A percentile compares a stretch with the other conserved stretches of the same genome.
phyloP scores from a whole-genome alignment of 1,284 basidiomycete species.

The Ceratobasidium sp. region DNA sequence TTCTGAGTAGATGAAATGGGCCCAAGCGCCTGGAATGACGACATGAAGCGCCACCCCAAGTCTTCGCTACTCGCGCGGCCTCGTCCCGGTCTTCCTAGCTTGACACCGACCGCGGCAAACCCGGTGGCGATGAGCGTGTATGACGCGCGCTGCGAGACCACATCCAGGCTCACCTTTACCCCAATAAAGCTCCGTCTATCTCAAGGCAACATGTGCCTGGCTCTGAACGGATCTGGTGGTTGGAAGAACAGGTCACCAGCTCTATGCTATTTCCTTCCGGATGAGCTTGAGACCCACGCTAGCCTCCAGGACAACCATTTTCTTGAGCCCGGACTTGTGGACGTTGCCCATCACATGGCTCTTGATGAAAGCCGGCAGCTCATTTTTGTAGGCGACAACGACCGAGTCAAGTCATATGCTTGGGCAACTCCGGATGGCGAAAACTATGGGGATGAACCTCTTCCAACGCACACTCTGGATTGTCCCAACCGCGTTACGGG shows the following conservation, averaged over 20 bases:
- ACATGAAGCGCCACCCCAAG: slow-evolving; percentile 15
- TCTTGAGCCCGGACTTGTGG: slow-evolving; percentile 7
- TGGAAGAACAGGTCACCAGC: background rate
- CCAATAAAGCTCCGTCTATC: slow-evolving; percentile 4
- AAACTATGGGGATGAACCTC: background rate
- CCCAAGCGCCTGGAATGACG: background rate
- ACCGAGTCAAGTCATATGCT: slow-evolving; percentile 17
- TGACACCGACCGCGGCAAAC: slow-evolving; percentile 10
- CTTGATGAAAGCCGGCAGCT: slow-evolving; percentile 16
- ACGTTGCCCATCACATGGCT: slow-evolving; percentile 2
- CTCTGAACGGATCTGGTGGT: background rate
- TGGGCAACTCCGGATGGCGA: slow-evolving; percentile 6
- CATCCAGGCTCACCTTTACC: background rate
- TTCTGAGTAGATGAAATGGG: background rate
- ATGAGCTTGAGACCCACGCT: background rate
- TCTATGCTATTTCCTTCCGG: slow-evolving; percentile 13
- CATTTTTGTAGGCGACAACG: slow-evolving; percentile 23
- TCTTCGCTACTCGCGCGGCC: slow-evolving; percentile 13
- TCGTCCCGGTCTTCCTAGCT: background rate
- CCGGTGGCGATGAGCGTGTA: slow-evolving; percentile 5
- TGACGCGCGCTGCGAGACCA: slow-evolving; percentile 28
- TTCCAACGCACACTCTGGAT: slow-evolving; percentile 33
- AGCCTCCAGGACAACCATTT: background rate
- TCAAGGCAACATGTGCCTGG: background rate
- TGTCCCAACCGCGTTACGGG: background rate